A percentile compares a stretch with the other conserved stretches of the same genome.
phyloP scores from a whole-genome alignment of 2,329 filamentous ascomycete genomes.

The Alternaria brassicae region DNA sequence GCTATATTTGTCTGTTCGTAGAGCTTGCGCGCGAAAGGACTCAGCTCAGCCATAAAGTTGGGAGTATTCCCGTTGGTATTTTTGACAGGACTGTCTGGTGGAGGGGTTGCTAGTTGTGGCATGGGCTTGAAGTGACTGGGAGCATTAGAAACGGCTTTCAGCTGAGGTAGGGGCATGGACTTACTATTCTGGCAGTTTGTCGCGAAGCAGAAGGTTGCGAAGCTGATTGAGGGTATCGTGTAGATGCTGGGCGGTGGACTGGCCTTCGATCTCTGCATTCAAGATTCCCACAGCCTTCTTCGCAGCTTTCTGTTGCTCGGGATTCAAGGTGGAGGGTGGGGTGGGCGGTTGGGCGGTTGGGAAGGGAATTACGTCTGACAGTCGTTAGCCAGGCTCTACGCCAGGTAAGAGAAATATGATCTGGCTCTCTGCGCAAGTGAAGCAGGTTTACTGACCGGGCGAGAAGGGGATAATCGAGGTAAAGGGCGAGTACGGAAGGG shows the following conservation, averaged over 20 bases:
- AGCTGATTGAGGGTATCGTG: slow-evolving; percentile 77
- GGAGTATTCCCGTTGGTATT: slow-evolving; percentile 30
- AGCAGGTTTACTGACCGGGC: slow-evolving; percentile 63
- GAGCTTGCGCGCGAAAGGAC: slow-evolving; percentile 63
- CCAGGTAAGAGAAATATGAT: slow-evolving; percentile 20
- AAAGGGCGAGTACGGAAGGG: slow-evolving; percentile 82
- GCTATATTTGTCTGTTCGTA: slow-evolving; percentile 52
- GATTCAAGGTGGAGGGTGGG: slow-evolving; percentile 45
- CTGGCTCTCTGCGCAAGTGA: slow-evolving; percentile 22
- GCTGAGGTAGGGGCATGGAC: slow-evolving; percentile 28
- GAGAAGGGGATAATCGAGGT: slow-evolving; percentile 81
- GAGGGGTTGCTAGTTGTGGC: slow-evolving; percentile 40
- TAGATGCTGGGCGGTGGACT: slow-evolving; percentile 68
- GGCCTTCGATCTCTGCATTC: slow-evolving; percentile 71
- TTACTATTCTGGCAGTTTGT: slow-evolving; percentile 74
- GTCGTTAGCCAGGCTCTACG: slow-evolving; percentile 28
- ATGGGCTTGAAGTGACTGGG: slow-evolving; percentile 43
- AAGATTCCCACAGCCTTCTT: slow-evolving; percentile 68
- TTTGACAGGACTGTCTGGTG: slow-evolving; percentile 36
- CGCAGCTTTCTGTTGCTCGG: slow-evolving; percentile 58
- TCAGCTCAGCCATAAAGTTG: slow-evolving; percentile 46
- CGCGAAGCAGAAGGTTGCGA: slow-evolving; percentile 73
- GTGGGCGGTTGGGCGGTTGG: slow-evolving; percentile 53
- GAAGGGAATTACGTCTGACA: slow-evolving; percentile 55
- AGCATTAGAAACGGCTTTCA: slow-evolving; percentile 18